These are phyloP conservation scores for Emergomyces pasteurianus DNA, from an alignment of 2,329 filamentous ascomycete species.

Conservation along the genomic window DNA sequence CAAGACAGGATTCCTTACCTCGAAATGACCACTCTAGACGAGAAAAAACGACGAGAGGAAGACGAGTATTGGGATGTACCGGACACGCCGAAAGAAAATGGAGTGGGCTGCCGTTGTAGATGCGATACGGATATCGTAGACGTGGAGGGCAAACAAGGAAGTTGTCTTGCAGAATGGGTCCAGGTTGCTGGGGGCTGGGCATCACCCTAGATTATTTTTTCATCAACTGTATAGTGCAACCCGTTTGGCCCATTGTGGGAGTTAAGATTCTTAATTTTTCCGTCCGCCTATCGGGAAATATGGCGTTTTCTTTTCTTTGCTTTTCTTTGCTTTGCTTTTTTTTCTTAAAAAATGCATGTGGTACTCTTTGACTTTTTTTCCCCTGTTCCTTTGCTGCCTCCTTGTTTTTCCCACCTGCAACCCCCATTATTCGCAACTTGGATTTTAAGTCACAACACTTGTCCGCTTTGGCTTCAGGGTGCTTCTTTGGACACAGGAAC, in stretches of 20 bases:
- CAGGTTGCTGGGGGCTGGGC: constrained; percentile 93
- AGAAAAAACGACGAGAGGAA: constrained; percentile 77
- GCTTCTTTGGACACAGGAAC: background rate
- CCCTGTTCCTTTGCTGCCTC: too few species aligned
- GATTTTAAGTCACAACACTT: background rate
- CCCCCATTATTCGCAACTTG: background rate
- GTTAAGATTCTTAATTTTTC: background rate
- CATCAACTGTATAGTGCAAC: background rate
- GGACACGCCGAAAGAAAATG: constrained; percentile 84
- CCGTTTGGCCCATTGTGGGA: background rate
- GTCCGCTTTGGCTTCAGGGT: background rate
- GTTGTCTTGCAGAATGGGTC: constrained; percentile 91
- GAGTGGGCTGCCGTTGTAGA: constrained; percentile 88
- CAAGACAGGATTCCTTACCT: constrained; percentile 68
- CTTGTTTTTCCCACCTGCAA: too few species aligned
- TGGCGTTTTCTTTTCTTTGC: background rate
- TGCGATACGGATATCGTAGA: constrained; percentile 97
- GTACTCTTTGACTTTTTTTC: background rate
- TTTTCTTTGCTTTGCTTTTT: background rate
- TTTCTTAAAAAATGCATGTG: too few species aligned
- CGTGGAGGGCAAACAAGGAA: constrained; percentile 94
- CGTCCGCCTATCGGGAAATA: background rate
- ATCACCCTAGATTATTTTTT: constrained; percentile 34
- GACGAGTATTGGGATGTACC: constrained; percentile 91
- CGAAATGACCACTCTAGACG: constrained; percentile 67